phyloP scores from a whole-genome alignment of 2,329 filamentous ascomycete species.

The Acarospora socialis region DNA sequence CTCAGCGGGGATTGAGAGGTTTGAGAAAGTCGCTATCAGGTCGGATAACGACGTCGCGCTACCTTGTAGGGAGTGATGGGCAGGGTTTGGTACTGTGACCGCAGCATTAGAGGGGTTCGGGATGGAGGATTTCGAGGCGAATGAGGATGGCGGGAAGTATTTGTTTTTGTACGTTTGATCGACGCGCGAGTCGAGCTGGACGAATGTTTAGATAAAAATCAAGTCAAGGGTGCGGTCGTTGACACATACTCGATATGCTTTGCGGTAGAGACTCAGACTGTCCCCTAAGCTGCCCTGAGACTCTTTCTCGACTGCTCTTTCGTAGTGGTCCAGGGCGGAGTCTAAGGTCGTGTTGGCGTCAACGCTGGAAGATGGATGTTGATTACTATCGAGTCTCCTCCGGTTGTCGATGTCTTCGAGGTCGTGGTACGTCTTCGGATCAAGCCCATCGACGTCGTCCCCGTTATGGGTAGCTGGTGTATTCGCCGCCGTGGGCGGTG shows the following conservation, averaged over 20 bases:
- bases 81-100: slow-evolving; percentile 37
- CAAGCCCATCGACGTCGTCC: slow-evolving; percentile 22
- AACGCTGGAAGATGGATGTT: slow-evolving; percentile 47
- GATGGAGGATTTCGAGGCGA: slow-evolving; percentile 35
- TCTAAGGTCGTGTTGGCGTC: too few species aligned
- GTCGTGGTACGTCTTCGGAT: slow-evolving; percentile 27
- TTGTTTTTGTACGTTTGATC: slow-evolving; percentile 83
- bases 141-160: slow-evolving; percentile 58
- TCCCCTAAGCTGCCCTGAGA: slow-evolving; percentile 73
- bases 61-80: slow-evolving; percentile 43
- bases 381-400: slow-evolving; percentile 18
- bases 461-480: slow-evolving; percentile 17
- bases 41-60: slow-evolving; percentile 40
- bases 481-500: slow-evolving; percentile 10
- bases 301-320: slow-evolving; percentile 81
- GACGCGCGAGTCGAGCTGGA: slow-evolving; percentile 65
- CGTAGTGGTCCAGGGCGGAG: slow-evolving; percentile 87
- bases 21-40: slow-evolving; percentile 62
- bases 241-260: slow-evolving; percentile 64
- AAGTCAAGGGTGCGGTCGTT: too few species aligned
- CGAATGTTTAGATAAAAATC: slow-evolving; percentile 10
- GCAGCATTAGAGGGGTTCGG: slow-evolving; percentile 36
- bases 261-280: slow-evolving; percentile 74
- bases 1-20: slow-evolving; percentile 51
- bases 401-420: slow-evolving; percentile 11